A percentile compares a stretch with the other conserved stretches of the same genome.
Evolutionary conservation across 139 green algal genomes (phyloP).

Genomic region (Cymbomonas tetramitiformis): DNA sequence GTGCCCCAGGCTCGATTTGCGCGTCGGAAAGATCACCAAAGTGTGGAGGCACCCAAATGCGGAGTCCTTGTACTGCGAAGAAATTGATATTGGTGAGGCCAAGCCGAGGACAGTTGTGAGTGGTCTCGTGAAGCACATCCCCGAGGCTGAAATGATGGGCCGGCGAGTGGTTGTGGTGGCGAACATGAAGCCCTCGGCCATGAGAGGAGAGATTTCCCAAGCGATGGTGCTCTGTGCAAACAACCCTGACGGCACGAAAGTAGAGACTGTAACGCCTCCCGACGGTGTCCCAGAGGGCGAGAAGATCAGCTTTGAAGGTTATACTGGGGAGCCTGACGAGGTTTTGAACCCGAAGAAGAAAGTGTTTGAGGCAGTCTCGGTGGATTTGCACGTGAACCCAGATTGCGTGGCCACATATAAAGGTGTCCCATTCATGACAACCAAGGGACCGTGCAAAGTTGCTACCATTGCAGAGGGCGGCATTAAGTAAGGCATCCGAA

Average conservation of each 20-base stretch:
- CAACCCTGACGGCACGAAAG: slow-evolving; percentile 18
- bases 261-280: slow-evolving; percentile 74
- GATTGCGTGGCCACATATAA: slow-evolving; percentile 53
- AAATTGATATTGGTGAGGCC: slow-evolving; percentile 85
- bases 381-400: slow-evolving; percentile 41
- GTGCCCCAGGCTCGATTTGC: slow-evolving; percentile 54
- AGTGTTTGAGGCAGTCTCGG: slow-evolving; percentile 58
- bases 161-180: slow-evolving; percentile 55
- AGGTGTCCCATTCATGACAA: slow-evolving; percentile 47
- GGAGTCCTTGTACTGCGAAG: slow-evolving; percentile 82
- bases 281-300: slow-evolving; percentile 49
- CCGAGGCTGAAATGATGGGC: slow-evolving; percentile 46
- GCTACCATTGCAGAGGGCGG: neutral
- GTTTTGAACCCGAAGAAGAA: slow-evolving; percentile 84
- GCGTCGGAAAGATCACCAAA: slow-evolving; percentile 65
- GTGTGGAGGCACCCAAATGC: slow-evolving; percentile 56
- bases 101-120: slow-evolving; percentile 49
- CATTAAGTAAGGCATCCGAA: slow-evolving; percentile 8
- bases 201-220: slow-evolving; percentile 65
- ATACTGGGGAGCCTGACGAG: slow-evolving; percentile 52
- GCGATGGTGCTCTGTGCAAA: slow-evolving; percentile 79
- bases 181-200: slow-evolving; percentile 87
- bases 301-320: slow-evolving; percentile 52
- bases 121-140: slow-evolving; percentile 80
- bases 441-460: slow-evolving; percentile 24